Base-by-base conservation (phyloP, 2,329 filamentous ascomycete species). In the Cercospora sp. region DNA sequence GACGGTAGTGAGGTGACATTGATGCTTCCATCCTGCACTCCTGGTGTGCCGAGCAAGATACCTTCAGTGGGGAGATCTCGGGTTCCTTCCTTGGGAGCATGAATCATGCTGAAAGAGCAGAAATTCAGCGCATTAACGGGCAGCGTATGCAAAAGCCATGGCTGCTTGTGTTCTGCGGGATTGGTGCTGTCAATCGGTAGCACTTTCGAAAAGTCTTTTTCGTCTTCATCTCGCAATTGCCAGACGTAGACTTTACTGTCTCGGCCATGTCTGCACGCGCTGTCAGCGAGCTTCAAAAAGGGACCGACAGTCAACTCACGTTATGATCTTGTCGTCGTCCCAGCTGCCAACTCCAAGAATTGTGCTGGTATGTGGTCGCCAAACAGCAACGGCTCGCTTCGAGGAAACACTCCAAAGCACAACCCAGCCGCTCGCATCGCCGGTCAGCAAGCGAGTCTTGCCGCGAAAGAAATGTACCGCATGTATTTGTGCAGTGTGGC, bases 111-210 rank as follows among this genome's bases (percentile, higher is more conserved):
- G 78, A 97, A 97, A 1, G 91, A 86, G 78, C 95, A 99, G 78
- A 98, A 99, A 77, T 98, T 99, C 82, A 98, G 87, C 1, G 94
- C 93, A 76, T 97, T 97, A 53, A 98, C 93, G 5, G 91, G 85
- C 5, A 99, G 82, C 3, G 91, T 86, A 79, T 97, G 88, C 24
- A 97, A 80, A n/a, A 97, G 82, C 93, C 92, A 97, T 32, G 95
- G 95, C 74, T 89, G 85, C 18, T 85, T 86, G 32, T 77, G 71
- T n/a, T 85, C 61, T 79, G 79, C 57, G 79, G 80, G 30, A 78
- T 79, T 1, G 77, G 82, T 58, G 69, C 61, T 51, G 21, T 96
- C 92, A 34, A 94, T 85, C 0, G 94, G 94, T 12, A 96, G 82
- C 8, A 82, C 82, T 37, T 85, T 89, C 74, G 89, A 91, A 71